A percentile compares a stretch with the other conserved stretches of the same genome.
Evolutionary conservation across 495 filamentous ascomycete genomes (phyloP).

Genomic region (Viridothelium virens): DNA sequence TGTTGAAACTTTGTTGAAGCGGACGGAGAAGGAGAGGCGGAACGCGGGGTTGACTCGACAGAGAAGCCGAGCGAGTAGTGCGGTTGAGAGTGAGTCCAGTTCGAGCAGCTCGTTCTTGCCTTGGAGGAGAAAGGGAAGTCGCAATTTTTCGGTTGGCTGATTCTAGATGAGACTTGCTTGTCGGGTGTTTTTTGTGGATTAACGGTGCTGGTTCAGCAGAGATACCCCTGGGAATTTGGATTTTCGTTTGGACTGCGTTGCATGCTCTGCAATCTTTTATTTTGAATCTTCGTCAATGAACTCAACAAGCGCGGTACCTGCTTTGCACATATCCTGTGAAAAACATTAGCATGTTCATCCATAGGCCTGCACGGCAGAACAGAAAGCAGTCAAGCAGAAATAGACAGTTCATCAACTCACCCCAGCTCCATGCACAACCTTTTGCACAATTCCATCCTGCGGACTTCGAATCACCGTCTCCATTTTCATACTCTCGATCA

Average conservation of each 20-base stretch:
- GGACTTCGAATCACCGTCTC: conserved; percentile 94
- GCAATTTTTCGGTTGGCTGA: not conserved
- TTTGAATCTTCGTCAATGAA: conserved; percentile 26
- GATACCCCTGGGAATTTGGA: not conserved
- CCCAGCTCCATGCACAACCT: conserved; percentile 76
- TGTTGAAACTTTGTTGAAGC: not conserved
- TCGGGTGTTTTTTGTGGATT: not conserved
- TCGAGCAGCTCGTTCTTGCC: not conserved
- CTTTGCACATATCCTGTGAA: conserved; percentile 28
- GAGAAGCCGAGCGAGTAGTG: not conserved
- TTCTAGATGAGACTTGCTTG: not conserved
- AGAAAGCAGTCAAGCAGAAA: not conserved
- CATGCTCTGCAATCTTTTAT: conserved; percentile 1
- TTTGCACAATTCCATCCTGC: conserved; percentile 68
- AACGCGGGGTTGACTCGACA: not conserved
- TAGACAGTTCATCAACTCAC: conserved; percentile 47
- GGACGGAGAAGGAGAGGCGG: not conserved
- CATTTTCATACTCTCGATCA: conserved; percentile 99
- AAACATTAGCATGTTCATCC: not conserved
- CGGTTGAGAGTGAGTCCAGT: not conserved
- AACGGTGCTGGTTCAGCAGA: not conserved
- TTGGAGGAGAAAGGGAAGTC: not conserved
- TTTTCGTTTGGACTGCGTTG: not conserved
- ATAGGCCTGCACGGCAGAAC: not conserved
- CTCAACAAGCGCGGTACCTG: conserved; percentile 28